Percentiles rank a stretch among this genome's conserved stretches.
These are phyloP conservation scores for Lanmaoa pseudosensibilis DNA, from an alignment of 768 basidiomycete species.

Conservation along the genomic window DNA sequence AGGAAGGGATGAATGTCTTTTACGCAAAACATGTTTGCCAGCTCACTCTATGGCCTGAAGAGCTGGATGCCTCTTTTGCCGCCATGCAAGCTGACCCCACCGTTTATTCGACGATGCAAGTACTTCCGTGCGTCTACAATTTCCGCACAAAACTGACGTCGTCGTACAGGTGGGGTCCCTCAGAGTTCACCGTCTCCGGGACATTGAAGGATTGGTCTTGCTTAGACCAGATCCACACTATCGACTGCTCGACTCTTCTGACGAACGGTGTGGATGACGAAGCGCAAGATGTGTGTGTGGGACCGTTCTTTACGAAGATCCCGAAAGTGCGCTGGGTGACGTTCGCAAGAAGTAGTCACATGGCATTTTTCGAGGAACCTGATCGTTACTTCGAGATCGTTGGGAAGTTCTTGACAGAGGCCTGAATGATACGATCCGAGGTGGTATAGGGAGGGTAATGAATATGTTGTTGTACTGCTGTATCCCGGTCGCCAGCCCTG, in stretches of 20 bases:
- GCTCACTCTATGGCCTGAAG: constrained; percentile 36
- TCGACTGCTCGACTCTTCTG: constrained; percentile 39
- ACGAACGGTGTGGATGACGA: constrained; percentile 41
- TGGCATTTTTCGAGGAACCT: constrained; percentile 17
- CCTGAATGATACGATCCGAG: neutral
- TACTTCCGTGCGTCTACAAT: neutral
- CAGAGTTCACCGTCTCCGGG: constrained; percentile 41
- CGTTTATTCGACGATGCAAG: constrained; percentile 24
- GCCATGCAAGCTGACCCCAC: constrained; percentile 31
- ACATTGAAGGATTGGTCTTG: constrained; percentile 49
- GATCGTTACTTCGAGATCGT: constrained; percentile 22
- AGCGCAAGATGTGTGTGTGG: constrained; percentile 35
- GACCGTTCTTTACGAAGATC: constrained; percentile 36
- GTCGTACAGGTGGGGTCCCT: constrained; percentile 17
- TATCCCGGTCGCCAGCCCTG: neutral
- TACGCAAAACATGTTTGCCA: constrained; percentile 37
- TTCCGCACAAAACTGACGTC: neutral
- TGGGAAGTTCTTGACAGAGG: constrained; percentile 13
- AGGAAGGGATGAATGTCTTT: constrained; percentile 29
- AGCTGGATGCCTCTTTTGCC: constrained; percentile 28
- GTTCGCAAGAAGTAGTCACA: constrained; percentile 25
- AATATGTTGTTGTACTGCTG: neutral
- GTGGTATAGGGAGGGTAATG: neutral
- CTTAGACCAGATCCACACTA: constrained; percentile 42
- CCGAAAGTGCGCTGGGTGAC: constrained; percentile 38